Conservation (phyloP, 2,329 filamentous ascomycete species). For the Dryadomyces quercivorus region DNA sequence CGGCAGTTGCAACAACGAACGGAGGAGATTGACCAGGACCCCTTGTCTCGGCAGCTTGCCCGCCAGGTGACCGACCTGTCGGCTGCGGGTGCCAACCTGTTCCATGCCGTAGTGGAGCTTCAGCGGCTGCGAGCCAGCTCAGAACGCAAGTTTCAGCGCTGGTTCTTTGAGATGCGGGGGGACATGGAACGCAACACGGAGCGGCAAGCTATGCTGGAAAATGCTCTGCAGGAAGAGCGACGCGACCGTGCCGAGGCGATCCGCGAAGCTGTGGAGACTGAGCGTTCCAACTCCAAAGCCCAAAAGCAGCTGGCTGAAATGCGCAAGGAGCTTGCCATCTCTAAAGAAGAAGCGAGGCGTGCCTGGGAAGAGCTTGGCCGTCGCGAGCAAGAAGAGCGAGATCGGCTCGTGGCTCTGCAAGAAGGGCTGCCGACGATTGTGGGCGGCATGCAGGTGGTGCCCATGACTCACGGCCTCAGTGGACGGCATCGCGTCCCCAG, state of each 20-base stretch:
- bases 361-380: conserved; percentile 96
- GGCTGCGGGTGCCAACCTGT: conserved; percentile 89
- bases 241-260: conserved; percentile 56
- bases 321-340: conserved; percentile 85
- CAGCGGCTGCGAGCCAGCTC: conserved; percentile 89
- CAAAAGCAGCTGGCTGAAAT: conserved; percentile 79
- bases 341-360: conserved; percentile 86
- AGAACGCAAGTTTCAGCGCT: conserved; percentile 93
- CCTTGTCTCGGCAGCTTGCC: conserved; percentile 76
- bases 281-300: conserved; percentile 55
- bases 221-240: conserved; percentile 62
- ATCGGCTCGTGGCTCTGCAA: conserved; percentile 72
- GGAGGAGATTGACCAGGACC: conserved; percentile 69
- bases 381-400: conserved; percentile 84
- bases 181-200: conserved; percentile 82
- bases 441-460: conserved; percentile 88
- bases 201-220: conserved; percentile 67
- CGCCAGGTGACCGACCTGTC: conserved; percentile 96
- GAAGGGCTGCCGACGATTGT: conserved; percentile 81
- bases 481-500: conserved; percentile 34
- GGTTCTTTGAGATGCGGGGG: conserved; percentile 90
- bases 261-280: conserved; percentile 51
- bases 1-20: conserved; percentile 82
- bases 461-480: conserved; percentile 65
- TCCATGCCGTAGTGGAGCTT: conserved; percentile 93